Conservation (phyloP, 2,329 filamentous ascomycete genomes). For the Penicillium italicum region DNA sequence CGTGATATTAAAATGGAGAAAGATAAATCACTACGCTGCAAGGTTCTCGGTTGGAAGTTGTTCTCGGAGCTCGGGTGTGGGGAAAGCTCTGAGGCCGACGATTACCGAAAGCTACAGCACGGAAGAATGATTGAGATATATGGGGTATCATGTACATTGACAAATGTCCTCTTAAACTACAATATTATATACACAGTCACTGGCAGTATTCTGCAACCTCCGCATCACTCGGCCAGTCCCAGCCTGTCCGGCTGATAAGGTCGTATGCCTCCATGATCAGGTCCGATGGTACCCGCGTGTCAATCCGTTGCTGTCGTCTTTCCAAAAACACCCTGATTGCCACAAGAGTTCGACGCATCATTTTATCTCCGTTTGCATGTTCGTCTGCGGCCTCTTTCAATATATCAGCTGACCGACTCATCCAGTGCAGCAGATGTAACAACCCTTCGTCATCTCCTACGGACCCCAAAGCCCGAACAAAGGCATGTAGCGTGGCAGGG, state of each 20-base stretch:
- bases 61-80: slow-evolving; percentile 19
- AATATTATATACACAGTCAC: slow-evolving; percentile 19
- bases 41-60: not conserved
- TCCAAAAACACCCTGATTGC: slow-evolving; percentile 43
- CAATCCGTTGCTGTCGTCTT: slow-evolving; percentile 25
- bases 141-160: slow-evolving; percentile 20
- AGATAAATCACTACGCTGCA: not conserved
- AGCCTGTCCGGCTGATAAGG: slow-evolving; percentile 35
- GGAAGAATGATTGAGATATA: not conserved
- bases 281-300: slow-evolving; percentile 25
- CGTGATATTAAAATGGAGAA: not conserved
- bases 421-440: slow-evolving; percentile 42
- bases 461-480: slow-evolving; percentile 42
- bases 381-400: slow-evolving; percentile 37
- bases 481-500: slow-evolving; percentile 41
- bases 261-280: slow-evolving; percentile 35
- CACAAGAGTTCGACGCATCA: slow-evolving; percentile 41
- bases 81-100: slow-evolving; percentile 22
- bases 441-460: slow-evolving; percentile 41
- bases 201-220: slow-evolving; percentile 39
- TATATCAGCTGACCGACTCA: slow-evolving; percentile 33
- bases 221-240: slow-evolving; percentile 43
- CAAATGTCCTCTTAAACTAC: slow-evolving; percentile 15
- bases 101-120: slow-evolving; percentile 14
- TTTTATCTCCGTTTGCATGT: slow-evolving; percentile 34